A percentile compares a stretch with the other conserved stretches of the same genome.
Evolutionary conservation across 495 filamentous ascomycete species (phyloP).

Genomic region (Hyaloscypha bicolor): DNA sequence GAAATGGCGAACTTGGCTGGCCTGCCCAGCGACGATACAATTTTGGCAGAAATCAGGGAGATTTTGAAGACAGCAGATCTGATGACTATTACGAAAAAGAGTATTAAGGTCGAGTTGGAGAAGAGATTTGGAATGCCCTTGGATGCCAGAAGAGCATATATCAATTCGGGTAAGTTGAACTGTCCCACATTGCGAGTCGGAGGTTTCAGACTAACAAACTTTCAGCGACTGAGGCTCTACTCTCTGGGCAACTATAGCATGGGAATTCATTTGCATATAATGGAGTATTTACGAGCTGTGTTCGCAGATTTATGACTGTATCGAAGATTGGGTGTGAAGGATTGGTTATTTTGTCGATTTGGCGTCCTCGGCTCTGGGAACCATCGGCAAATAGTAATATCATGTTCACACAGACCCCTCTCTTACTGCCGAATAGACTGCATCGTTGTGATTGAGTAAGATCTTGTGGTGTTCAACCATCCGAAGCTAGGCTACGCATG

Average conservation of each 20-base stretch:
- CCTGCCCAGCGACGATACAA: constrained; percentile 83
- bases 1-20: constrained; percentile 67
- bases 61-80: constrained; percentile 89
- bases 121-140: constrained; percentile 79
- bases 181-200: not conserved
- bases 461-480: too few species aligned
- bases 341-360: not conserved
- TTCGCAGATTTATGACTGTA: not conserved
- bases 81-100: constrained; percentile 99
- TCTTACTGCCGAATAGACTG: too few species aligned
- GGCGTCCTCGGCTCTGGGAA: not conserved
- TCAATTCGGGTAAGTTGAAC: constrained; percentile 78
- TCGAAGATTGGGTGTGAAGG: not conserved
- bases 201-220: constrained; percentile 39
- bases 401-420: too few species aligned
- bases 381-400: too few species aligned
- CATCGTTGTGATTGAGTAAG: too few species aligned
- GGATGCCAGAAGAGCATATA: constrained; percentile 83
- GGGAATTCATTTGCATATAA: not conserved
- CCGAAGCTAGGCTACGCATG: too few species aligned
- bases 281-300: constrained; percentile 1
- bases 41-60: constrained; percentile 91
- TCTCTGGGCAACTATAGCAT: constrained; percentile 47
- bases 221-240: constrained; percentile 53
- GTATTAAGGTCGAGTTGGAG: constrained; percentile 92